phyloP scores from a whole-genome alignment of 306 rosid genomes.

The Trifolium subterraneum region DNA sequence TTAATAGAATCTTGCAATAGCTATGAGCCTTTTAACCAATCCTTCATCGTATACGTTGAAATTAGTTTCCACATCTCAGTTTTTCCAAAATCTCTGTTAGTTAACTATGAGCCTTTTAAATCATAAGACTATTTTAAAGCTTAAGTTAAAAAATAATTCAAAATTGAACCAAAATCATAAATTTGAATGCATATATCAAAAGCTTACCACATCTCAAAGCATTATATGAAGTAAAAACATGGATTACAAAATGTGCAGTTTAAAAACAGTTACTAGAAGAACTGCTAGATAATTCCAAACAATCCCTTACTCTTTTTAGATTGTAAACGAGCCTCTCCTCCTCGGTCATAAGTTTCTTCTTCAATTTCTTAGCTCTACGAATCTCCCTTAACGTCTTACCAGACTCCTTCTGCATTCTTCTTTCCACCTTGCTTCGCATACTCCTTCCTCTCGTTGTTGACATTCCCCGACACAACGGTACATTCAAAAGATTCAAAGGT shows the following conservation, averaged over 20 bases:
- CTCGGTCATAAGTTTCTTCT: constrained; percentile 94
- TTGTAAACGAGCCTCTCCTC: constrained; percentile 88
- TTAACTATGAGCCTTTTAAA: constrained; percentile 1
- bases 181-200: constrained; percentile 2
- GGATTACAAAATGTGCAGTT: constrained; percentile 20
- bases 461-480: constrained; percentile 63
- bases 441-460: constrained; percentile 84
- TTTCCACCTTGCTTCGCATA: constrained; percentile 95
- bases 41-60: not conserved
- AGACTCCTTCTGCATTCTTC: constrained; percentile 85
- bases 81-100: not conserved
- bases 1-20: not conserved
- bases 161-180: constrained; percentile 14
- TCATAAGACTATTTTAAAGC: not conserved
- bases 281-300: constrained; percentile 24
- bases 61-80: not conserved
- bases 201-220: constrained; percentile 24
- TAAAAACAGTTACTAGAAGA: constrained; percentile 20
- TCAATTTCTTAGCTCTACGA: constrained; percentile 80
- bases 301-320: constrained; percentile 94
- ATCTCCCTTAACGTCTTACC: constrained; percentile 91
- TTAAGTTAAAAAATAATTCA: not conserved
- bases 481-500: constrained; percentile 54
- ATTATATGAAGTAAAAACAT: constrained; percentile 22
- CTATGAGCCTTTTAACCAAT: not conserved